Evolutionary conservation across 768 basidiomycete genomes (phyloP).

Genomic region (Rossbeevera mucosa): DNA sequence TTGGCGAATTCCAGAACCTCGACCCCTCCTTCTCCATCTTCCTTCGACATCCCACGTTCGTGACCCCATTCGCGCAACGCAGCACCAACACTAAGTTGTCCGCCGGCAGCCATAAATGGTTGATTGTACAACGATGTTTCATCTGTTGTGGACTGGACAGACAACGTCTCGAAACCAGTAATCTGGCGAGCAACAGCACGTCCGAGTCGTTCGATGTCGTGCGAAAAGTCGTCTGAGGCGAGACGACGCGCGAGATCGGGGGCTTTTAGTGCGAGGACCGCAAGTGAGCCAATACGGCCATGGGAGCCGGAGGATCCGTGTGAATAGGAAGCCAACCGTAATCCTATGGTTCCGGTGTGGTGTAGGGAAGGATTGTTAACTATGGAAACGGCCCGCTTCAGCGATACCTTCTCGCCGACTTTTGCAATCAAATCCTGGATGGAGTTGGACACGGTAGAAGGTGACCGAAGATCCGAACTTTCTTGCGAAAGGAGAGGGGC

Average conservation of each 20-base stretch:
- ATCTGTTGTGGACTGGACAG: constrained; percentile 41
- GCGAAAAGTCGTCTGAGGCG: constrained; percentile 43
- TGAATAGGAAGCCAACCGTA: constrained; percentile 52
- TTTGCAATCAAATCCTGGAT: constrained; percentile 69
- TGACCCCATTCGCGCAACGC: constrained; percentile 51
- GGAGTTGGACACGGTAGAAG: constrained; percentile 53
- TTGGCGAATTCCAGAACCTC: constrained; percentile 51
- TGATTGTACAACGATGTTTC: constrained; percentile 63
- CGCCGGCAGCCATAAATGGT: constrained; percentile 71
- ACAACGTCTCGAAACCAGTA: constrained; percentile 70
- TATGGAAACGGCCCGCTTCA: constrained; percentile 54
- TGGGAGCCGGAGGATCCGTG: constrained; percentile 54
- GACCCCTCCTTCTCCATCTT: constrained; percentile 30
- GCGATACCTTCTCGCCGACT: constrained; percentile 73
- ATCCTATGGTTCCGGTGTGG: constrained; percentile 34
- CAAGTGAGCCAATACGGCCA: constrained; percentile 59
- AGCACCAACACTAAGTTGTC: constrained; percentile 35
- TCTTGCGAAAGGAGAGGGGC: constrained; percentile 61
- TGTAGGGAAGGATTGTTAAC: constrained; percentile 36
- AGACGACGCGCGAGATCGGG: constrained; percentile 41
- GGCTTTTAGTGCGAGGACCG: constrained; percentile 51
- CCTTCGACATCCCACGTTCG: constrained; percentile 40
- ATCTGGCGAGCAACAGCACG: constrained; percentile 82
- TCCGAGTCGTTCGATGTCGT: constrained; percentile 60
- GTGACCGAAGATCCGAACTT: constrained; percentile 29